Conservation (phyloP, 169 alveolate genomes). For the Cyclospora cayetanensis region DNA sequence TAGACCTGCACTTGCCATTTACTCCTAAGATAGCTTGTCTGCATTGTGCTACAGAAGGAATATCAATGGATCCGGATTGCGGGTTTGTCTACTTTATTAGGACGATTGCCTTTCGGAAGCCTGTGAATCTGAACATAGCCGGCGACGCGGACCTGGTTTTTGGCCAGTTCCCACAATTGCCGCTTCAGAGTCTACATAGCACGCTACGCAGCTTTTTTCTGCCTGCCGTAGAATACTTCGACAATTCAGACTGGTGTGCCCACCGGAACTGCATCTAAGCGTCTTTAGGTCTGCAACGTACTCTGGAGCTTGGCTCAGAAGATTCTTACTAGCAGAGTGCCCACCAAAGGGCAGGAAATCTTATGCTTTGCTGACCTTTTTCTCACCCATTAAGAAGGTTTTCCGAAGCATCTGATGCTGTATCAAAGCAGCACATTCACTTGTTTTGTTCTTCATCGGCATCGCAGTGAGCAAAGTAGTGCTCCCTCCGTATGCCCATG, state of each 20-base stretch:
- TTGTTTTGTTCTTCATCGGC: background rate
- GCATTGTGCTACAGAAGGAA: slow-evolving; percentile 39
- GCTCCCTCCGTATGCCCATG: background rate
- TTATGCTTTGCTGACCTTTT: no score
- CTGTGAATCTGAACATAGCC: slow-evolving; percentile 74
- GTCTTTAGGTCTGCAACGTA: background rate
- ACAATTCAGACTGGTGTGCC: slow-evolving; percentile 1
- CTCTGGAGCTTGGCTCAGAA: background rate
- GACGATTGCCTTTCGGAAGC: slow-evolving; percentile 75
- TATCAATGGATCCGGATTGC: background rate
- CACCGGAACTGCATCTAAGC: background rate
- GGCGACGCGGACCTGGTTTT: slow-evolving; percentile 81
- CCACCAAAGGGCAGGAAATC: no score
- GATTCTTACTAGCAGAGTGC: no score
- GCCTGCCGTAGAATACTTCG: slow-evolving; percentile 75
- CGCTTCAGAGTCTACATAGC: slow-evolving; percentile 81
- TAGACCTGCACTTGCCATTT: no score
- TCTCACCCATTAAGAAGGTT: no score
- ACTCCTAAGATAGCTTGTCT: no score
- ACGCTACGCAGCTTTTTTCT: slow-evolving; percentile 78
- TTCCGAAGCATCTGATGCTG: no score
- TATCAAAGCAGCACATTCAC: no score
- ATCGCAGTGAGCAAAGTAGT: background rate
- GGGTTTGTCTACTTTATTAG: slow-evolving; percentile 75
- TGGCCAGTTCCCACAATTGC: slow-evolving; percentile 85